Percentiles rank a stretch among this genome's conserved stretches.
phyloP scores from a whole-genome alignment of 805 yeast species.

The Candida adriatica region DNA sequence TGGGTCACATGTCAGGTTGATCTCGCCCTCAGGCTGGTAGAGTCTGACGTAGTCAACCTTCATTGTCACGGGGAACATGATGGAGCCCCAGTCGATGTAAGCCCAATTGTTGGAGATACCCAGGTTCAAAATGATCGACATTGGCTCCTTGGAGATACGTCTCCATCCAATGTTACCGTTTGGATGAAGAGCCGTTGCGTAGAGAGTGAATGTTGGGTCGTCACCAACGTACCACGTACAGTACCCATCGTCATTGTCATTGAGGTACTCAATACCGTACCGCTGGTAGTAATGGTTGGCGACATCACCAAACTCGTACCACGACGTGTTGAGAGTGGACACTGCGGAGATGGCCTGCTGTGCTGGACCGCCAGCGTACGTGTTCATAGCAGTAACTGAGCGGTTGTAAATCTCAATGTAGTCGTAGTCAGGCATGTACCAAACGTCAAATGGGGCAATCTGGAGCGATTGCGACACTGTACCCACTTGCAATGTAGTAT shows the following conservation, averaged over 20 bases:
- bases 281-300: slow-evolving; percentile 53
- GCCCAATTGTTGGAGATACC: slow-evolving; percentile 94
- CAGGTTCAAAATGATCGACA: slow-evolving; percentile 80
- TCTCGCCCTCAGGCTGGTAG: slow-evolving; percentile 72
- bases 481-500: slow-evolving; percentile 37
- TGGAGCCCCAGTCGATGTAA: slow-evolving; percentile 81
- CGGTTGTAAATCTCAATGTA: slow-evolving; percentile 66
- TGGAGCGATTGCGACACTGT: slow-evolving; percentile 90
- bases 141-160: slow-evolving; percentile 80
- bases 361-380: slow-evolving; percentile 87
- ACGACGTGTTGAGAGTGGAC: slow-evolving; percentile 67
- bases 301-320: slow-evolving; percentile 67
- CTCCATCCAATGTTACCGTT: slow-evolving; percentile 89
- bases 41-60: slow-evolving; percentile 80
- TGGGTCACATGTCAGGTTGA: slow-evolving; percentile 80
- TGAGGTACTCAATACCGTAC: slow-evolving; percentile 71
- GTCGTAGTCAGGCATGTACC: slow-evolving; percentile 89
- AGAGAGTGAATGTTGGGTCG: slow-evolving; percentile 65
- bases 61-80: slow-evolving; percentile 73
- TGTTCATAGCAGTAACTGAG: slow-evolving; percentile 71
- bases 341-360: slow-evolving; percentile 90
- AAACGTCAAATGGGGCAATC: slow-evolving; percentile 88
- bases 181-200: slow-evolving; percentile 74
- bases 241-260: slow-evolving; percentile 67
- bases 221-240: slow-evolving; percentile 84